Percentiles rank a stretch among this genome's conserved stretches.
Conservation (phyloP, 495 filamentous ascomycete species). For the Pseudotulostoma volvatum region DNA sequence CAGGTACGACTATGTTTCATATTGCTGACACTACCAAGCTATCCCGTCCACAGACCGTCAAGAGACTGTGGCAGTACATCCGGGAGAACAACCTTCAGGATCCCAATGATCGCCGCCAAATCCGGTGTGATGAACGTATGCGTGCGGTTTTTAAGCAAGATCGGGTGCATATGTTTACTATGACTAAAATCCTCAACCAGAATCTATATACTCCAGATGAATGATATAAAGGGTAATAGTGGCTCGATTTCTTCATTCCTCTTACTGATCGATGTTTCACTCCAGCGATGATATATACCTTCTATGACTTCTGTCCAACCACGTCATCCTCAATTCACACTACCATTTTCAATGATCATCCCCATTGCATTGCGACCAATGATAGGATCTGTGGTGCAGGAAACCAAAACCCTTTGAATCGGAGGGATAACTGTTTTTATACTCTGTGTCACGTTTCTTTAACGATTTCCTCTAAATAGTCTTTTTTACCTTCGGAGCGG, state of each 20-base stretch:
- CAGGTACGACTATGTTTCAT: neutral
- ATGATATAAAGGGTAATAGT: constrained; percentile 12
- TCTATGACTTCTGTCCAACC: neutral
- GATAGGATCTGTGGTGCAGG: too few species aligned
- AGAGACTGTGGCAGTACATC: constrained; percentile 88
- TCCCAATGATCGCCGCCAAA: constrained; percentile 77
- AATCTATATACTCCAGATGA: constrained; percentile 51
- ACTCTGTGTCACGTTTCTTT: constrained; percentile 13
- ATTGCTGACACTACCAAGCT: constrained; percentile 33
- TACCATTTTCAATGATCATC: too few species aligned
- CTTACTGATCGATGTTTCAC: neutral
- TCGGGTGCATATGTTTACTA: constrained; percentile 93
- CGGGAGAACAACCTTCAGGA: constrained; percentile 78
- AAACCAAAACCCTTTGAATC: too few species aligned
- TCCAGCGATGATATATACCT: neutral
- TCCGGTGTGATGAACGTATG: constrained; percentile 80
- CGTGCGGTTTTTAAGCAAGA: constrained; percentile 79
- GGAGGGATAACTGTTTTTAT: too few species aligned
- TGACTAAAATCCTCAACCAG: constrained; percentile 69
- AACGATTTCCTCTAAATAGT: constrained; percentile 10
- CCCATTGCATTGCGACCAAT: constrained; percentile 6
- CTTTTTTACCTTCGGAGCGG: constrained; percentile 14
- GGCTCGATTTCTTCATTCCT: neutral
- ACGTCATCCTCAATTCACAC: neutral
- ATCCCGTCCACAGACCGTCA: constrained; percentile 86